phyloP scores from a whole-genome alignment of 1,139 yeast genomes.

The Zygosaccharomyces pseudobailii region DNA sequence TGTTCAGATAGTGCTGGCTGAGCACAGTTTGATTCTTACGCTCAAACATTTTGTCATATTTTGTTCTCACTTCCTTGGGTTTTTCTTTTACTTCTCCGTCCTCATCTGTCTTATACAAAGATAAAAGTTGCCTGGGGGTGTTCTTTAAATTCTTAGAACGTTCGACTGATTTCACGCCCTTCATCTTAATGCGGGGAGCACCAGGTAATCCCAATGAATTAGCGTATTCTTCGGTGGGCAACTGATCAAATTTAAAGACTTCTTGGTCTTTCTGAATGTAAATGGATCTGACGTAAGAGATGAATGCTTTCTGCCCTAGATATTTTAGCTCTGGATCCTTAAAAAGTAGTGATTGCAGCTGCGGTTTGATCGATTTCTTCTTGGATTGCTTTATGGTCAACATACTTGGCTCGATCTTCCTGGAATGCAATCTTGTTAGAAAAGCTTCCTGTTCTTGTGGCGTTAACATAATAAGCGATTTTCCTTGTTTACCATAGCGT shows the following conservation, averaged over 20 bases:
- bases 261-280: slow-evolving; percentile 84
- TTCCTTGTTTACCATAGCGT: slow-evolving; percentile 85
- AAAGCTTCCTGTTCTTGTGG: slow-evolving; percentile 83
- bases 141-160: slow-evolving; percentile 72
- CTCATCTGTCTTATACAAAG: slow-evolving; percentile 55
- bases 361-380: slow-evolving; percentile 74
- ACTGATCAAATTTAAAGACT: slow-evolving; percentile 66
- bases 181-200: slow-evolving; percentile 85
- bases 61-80: slow-evolving; percentile 63
- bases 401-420: slow-evolving; percentile 64
- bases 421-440: slow-evolving; percentile 55
- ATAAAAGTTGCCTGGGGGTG: slow-evolving; percentile 63
- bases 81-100: slow-evolving; percentile 53
- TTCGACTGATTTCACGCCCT: slow-evolving; percentile 42
- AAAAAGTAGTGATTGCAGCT: slow-evolving; percentile 85
- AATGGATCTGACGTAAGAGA: slow-evolving; percentile 80
- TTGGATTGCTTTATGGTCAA: slow-evolving; percentile 73
- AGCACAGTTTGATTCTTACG: slow-evolving; percentile 89
- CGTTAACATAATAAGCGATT: slow-evolving; percentile 73
- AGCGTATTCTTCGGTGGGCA: slow-evolving; percentile 83
- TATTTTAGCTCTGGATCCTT: slow-evolving; percentile 88
- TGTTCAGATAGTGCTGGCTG: slow-evolving; percentile 77
- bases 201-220: slow-evolving; percentile 90
- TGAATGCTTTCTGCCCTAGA: slow-evolving; percentile 91
- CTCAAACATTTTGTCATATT: slow-evolving; percentile 93